Percentiles rank a stretch among this genome's conserved stretches.
These are phyloP conservation scores for Alternaria tenuissima DNA, from an alignment of 2,329 filamentous ascomycete species.

Conservation along the genomic window DNA sequence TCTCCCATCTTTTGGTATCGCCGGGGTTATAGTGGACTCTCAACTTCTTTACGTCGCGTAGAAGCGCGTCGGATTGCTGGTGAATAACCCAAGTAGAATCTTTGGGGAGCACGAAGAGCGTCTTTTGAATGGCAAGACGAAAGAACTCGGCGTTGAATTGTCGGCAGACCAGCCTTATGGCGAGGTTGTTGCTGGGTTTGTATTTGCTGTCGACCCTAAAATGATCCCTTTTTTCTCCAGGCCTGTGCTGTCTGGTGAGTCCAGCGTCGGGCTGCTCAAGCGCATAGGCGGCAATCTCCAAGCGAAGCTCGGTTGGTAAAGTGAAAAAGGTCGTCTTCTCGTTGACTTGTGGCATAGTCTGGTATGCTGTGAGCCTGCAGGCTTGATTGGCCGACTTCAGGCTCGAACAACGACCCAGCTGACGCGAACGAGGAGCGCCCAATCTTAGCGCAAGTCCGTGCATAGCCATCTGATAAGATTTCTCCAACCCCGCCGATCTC, in stretches of 20 bases:
- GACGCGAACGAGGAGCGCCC: not conserved
- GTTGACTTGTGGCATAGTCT: constrained; percentile 1
- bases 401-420: not conserved
- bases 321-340: constrained; percentile 25
- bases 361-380: not conserved
- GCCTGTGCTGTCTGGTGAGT: constrained; percentile 24
- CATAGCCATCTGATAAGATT: constrained; percentile 35
- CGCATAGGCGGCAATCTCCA: constrained; percentile 41
- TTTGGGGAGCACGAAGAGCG: constrained; percentile 45
- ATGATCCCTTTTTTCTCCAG: not conserved
- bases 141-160: constrained; percentile 49
- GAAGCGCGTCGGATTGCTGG: constrained; percentile 26
- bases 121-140: constrained; percentile 46
- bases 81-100: constrained; percentile 18
- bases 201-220: not conserved
- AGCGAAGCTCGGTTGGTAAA: constrained; percentile 50
- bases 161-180: constrained; percentile 49
- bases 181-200: constrained; percentile 33
- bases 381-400: not conserved
- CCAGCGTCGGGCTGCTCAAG: constrained; percentile 34
- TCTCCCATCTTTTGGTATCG: constrained; percentile 42
- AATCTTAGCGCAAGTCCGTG: constrained; percentile 9
- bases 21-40: constrained; percentile 40
- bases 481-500: constrained; percentile 23
- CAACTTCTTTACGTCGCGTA: constrained; percentile 42